Base-by-base conservation (phyloP, 2,329 filamentous ascomycete species). In the Xylaria sp. region DNA sequence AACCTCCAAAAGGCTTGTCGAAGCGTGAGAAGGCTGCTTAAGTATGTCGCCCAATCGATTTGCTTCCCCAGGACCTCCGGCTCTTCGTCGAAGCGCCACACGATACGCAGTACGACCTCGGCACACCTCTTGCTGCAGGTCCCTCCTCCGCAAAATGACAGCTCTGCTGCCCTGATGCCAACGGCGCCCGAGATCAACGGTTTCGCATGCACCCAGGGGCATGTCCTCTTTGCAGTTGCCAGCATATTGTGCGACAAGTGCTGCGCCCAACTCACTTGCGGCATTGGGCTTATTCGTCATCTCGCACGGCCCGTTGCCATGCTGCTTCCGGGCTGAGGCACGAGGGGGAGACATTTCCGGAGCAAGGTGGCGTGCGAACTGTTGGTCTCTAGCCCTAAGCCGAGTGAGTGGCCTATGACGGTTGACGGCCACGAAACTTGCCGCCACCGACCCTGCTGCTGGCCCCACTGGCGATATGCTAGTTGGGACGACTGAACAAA, bases 401-500 rank as follows among this genome's bases (percentile, higher is more conserved):
- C 44, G 19, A 43, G 22, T 42, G 19, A 43, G 22, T 60, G 63
- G 55, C 29, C 29, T 34, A 34, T 34, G 29, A 34, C 11, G 29
- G 29, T 50, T 34, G 29, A 34, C 11, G 29, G 29, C 51, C 55
- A 42, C 49, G 13, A 39, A 48, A 22, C 55, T 66, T 66, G 52
- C 59, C 63, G 65, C 65, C 60, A 44, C 51, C 52, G 59, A 62
- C 63, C 63, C 59, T 44, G 54, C 50, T 50, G 47, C 40, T 24
- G 45, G 54, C 59, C 59, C n/a, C 60, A 52, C 59, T 53, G 21
- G 29, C 40, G 21, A 22, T n/a, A n/a, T 56, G 44, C 24, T 50
- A 11, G 48, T 43, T 51, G 29, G 56, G 58, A 61, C 56, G 56
- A 54, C 56, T 59, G 55, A 59, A 47, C 65, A 59, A 67, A 67